Conservation (phyloP, 208 protist genomes). For the Trichomonas gallinae region DNA sequence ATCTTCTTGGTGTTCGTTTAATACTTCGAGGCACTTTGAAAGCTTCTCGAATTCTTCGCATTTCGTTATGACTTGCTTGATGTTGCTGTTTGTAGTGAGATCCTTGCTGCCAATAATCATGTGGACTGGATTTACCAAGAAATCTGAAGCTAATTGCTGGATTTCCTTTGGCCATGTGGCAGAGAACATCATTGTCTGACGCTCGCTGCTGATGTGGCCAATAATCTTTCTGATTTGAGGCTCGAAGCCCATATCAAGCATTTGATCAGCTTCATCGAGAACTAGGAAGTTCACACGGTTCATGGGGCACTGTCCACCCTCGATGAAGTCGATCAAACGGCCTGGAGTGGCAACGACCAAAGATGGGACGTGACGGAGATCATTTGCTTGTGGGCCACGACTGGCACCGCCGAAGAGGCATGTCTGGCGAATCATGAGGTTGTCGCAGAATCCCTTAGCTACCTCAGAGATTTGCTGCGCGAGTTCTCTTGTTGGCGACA, state of each 20-base stretch:
- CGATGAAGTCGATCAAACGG: conserved; percentile 67
- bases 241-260: conserved; percentile 70
- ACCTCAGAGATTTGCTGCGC: conserved; percentile 48
- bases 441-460: neutral
- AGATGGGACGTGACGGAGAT: conserved; percentile 42
- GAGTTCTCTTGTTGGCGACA: conserved; percentile 65
- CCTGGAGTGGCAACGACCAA: conserved; percentile 72
- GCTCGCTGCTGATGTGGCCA: conserved; percentile 28
- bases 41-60: conserved; percentile 43
- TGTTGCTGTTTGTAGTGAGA: conserved; percentile 39
- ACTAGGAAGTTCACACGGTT: conserved; percentile 66
- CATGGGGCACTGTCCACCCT: conserved; percentile 51
- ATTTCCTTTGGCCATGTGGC: conserved; percentile 67
- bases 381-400: conserved; percentile 51
- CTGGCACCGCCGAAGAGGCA: conserved; percentile 53
- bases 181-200: conserved; percentile 44
- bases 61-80: conserved; percentile 45
- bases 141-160: conserved; percentile 75
- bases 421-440: neutral
- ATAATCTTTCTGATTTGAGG: conserved; percentile 44
- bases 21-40: conserved; percentile 30
- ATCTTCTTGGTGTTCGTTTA: conserved; percentile 17
- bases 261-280: conserved; percentile 92
- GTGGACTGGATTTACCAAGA: conserved; percentile 63
- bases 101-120: conserved; percentile 60